Conservation (phyloP, 306 rosid genomes). For the Vicia sativa region DNA sequence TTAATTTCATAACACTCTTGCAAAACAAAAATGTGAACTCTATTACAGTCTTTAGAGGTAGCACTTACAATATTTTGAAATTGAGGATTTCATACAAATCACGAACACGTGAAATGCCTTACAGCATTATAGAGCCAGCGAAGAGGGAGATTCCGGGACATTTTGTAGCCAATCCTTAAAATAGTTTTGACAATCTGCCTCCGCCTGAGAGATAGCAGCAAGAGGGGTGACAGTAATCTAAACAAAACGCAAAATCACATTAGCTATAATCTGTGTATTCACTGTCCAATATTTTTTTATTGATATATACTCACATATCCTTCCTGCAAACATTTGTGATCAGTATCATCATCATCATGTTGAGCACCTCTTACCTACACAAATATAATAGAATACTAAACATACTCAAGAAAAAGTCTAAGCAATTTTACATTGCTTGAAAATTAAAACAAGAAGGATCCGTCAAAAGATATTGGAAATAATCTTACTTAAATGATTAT, state of each 20-base stretch:
- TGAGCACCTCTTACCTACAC: constrained; percentile 21
- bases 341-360: constrained; percentile 10
- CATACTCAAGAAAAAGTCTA: neutral
- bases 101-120: constrained; percentile 35
- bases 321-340: constrained; percentile 22
- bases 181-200: constrained; percentile 22
- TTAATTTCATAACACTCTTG: no score
- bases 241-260: neutral
- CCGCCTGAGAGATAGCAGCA: constrained; percentile 26
- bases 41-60: neutral
- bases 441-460: neutral
- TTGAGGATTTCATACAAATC: constrained; percentile 19
- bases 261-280: constrained; percentile 5
- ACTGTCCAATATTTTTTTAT: neutral
- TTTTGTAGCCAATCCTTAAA: constrained; percentile 67
- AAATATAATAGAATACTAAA: neutral
- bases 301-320: constrained; percentile 23
- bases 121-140: constrained; percentile 61
- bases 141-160: constrained; percentile 53
- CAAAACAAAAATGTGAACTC: neutral
- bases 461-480: neutral
- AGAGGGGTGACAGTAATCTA: constrained; percentile 25
- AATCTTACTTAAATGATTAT: neutral
- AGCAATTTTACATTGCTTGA: neutral
- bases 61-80: constrained; percentile 11